Evolutionary conservation across 768 basidiomycete species (phyloP), one percentile per base, ranked within the genome.

Genomic region (Amanita inopinata): DNA sequence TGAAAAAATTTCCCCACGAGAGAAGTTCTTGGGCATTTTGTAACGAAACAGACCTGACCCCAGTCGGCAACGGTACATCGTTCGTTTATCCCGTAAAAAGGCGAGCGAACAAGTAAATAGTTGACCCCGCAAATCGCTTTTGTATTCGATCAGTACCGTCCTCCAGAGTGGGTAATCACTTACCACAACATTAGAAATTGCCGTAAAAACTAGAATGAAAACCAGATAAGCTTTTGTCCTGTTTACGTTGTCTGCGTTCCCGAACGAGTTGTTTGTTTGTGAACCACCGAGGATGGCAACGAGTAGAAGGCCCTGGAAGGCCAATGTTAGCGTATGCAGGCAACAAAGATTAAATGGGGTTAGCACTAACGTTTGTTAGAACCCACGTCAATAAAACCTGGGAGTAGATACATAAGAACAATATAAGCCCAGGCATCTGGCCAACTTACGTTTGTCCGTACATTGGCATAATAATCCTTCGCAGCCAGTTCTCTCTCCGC

Each of bases 381-480:
- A 86, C 85, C 90, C 90, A 92, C 2, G 73, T 64, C 43, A 93
- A 65, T 33, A 93, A 60, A 24, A 83, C 75, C 74, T 79, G 38
- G 23, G 45, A 23, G 14, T 31, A 44, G 37, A 15, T 18, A 45
- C 25, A 39, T 35, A n/a, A 32, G 7, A 4, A 34, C 7, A 1
- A n/a, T 18, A 8, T 11, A n/a, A 10, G 23, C 18, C 10, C 14
- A n/a, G 19, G 28, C 31, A 8, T 1, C 5, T 11, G n/a, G 9
- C 12, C 32, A 31, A 52, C 55, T 39, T 43, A 70, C 83, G 62
- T 91, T 90, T 5, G 88, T 90, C 49, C 89, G 66, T 41, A 92
- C 85, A 52, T 79, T 80, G 0, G 88, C 86, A 58, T 91, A 93
- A 62, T 91, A 92, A 51, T 89, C 86, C 54, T 79, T 82, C 7